Conservation (phyloP, 2,329 filamentous ascomycete genomes). For the Botrytis tulipae region DNA sequence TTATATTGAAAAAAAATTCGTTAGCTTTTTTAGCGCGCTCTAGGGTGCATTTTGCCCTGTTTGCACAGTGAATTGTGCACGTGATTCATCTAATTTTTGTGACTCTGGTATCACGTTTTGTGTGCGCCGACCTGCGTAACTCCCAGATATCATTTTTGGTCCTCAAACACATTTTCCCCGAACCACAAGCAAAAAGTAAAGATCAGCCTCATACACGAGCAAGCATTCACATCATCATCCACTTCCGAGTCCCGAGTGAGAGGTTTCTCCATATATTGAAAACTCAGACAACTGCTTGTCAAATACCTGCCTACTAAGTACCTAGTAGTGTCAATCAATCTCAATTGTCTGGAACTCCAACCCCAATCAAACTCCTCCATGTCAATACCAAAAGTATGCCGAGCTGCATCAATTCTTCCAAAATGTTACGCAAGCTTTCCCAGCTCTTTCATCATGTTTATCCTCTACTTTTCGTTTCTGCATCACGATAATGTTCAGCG, state of each 20-base stretch:
- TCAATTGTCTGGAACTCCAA: not conserved
- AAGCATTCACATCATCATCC: not conserved
- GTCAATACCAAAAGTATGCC: not conserved
- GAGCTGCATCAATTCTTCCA: not conserved
- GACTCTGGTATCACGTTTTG: not conserved
- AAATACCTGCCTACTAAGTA: not conserved
- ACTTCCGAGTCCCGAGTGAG: not conserved
- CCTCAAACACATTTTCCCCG: not conserved
- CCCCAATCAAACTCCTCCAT: not conserved
- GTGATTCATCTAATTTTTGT: not conserved
- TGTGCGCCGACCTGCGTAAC: not conserved
- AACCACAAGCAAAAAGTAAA: not conserved
- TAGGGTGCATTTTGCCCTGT: not conserved
- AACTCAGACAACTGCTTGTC: conserved; percentile 1
- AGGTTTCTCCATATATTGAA: not conserved
- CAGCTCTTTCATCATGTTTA: not conserved
- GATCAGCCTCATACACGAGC: not conserved
- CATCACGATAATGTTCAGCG: conserved; percentile 24
- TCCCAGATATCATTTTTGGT: not conserved
- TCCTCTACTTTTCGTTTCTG: conserved; percentile 18
- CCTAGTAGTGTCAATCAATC: not conserved
- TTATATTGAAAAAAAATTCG: conserved; percentile 19
- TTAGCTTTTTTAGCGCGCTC: conserved; percentile 19
- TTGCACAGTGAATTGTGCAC: not conserved
- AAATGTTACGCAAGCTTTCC: not conserved